Conservation (phyloP, 495 filamentous ascomycete genomes). For the Tuber umbilicatum region DNA sequence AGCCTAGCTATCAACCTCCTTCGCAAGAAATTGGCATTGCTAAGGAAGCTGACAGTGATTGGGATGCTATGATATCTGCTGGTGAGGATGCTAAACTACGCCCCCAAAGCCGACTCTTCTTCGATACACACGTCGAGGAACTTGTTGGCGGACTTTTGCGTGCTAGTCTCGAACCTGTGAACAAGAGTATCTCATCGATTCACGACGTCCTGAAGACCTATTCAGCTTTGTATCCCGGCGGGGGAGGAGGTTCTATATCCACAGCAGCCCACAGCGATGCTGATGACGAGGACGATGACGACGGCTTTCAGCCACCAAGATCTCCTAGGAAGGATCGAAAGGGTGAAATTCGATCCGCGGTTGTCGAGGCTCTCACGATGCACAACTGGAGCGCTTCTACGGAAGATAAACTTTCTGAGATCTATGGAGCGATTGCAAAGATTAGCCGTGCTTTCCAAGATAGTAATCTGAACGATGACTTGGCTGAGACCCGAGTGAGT, state of each 20-base stretch:
- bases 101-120: conserved; percentile 59
- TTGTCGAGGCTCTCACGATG: conserved; percentile 67
- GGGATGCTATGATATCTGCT: conserved; percentile 79
- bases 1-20: conserved; percentile 20
- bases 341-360: conserved; percentile 68
- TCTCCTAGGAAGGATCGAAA: conserved; percentile 66
- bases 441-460: conserved; percentile 38
- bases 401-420: conserved; percentile 43
- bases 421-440: conserved; percentile 32
- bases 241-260: conserved; percentile 52
- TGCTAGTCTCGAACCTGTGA: conserved; percentile 67
- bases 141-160: conserved; percentile 74
- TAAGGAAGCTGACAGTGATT: conserved; percentile 57
- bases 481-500: conserved; percentile 24
- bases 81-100: conserved; percentile 76
- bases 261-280: conserved; percentile 73
- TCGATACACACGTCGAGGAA: conserved; percentile 79
- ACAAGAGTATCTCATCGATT: conserved; percentile 67
- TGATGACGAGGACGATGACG: conserved; percentile 71
- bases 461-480: conserved; percentile 27
- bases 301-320: conserved; percentile 48
- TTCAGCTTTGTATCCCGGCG: conserved; percentile 44
- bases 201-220: conserved; percentile 58
- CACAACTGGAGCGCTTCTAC: conserved; percentile 42
- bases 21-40: conserved; percentile 23